phyloP scores from a whole-genome alignment of 1,284 basidiomycete species.

The Trichosporon sp. region DNA sequence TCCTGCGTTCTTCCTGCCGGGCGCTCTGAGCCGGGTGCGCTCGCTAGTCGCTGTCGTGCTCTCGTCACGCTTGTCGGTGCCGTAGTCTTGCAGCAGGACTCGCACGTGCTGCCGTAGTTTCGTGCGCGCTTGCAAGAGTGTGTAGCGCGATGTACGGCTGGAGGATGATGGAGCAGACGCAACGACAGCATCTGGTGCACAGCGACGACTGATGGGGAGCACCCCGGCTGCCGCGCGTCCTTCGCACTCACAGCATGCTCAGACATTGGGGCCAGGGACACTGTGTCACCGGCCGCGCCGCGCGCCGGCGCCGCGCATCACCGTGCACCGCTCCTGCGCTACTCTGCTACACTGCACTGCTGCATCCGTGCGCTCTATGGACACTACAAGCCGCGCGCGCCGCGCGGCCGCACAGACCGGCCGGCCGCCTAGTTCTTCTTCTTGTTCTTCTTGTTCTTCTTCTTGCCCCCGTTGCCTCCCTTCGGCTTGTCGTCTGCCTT shows the following conservation, averaged over 20 bases:
- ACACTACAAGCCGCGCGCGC: background rate
- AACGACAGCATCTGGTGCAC: background rate
- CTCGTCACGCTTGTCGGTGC: too few relatives aligned
- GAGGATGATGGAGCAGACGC: too few relatives aligned
- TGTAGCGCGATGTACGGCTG: too few relatives aligned
- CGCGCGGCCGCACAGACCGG: background rate
- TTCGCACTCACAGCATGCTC: background rate
- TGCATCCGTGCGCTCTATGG: background rate
- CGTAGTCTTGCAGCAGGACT: too few relatives aligned
- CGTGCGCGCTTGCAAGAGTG: too few relatives aligned
- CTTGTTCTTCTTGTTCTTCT: conserved; percentile 31
- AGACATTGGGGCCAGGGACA: too few relatives aligned
- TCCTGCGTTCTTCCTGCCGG: too few relatives aligned
- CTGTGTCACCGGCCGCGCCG: too few relatives aligned
- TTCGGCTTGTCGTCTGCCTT: conserved; percentile 24
- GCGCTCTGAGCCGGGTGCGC: background rate
- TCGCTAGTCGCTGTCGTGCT: too few relatives aligned
- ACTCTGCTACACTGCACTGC: too few relatives aligned
- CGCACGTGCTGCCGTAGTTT: too few relatives aligned
- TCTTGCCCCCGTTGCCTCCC: conserved; percentile 22
- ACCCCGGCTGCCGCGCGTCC: background rate
- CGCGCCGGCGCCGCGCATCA: too few relatives aligned
- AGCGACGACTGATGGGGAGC: background rate
- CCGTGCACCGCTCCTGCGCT: background rate
- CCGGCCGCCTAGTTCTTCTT: background rate